Evolutionary conservation across 176 grass and related monocot genomes (phyloP).

Genomic region (Neostapfia colusana): DNA sequence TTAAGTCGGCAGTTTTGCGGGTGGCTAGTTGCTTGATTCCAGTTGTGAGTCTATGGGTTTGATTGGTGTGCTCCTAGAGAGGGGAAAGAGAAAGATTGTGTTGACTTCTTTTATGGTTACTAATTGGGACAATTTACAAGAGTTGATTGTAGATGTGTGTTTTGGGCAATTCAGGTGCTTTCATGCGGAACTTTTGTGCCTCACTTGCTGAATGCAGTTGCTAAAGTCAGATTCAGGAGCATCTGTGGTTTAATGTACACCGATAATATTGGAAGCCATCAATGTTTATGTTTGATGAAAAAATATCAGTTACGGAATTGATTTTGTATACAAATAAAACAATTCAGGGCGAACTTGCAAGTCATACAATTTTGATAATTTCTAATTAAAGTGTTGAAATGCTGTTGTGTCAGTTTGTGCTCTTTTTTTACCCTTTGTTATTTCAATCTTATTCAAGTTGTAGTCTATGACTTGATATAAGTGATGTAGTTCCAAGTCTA

Average conservation of each 20-base stretch:
- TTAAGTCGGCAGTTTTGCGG: background rate
- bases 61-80: background rate
- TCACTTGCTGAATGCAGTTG: constrained; percentile 8
- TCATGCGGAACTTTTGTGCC: background rate
- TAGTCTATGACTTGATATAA: background rate
- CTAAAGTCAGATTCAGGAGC: background rate
- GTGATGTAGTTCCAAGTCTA: background rate
- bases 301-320: background rate
- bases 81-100: background rate
- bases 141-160: background rate
- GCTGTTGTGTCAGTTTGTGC: background rate
- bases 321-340: background rate
- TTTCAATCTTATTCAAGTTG: background rate
- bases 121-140: background rate
- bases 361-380: background rate
- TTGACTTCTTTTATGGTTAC: background rate
- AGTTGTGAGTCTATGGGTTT: background rate
- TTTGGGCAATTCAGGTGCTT: background rate
- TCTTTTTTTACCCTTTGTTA: background rate
- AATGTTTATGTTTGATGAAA: background rate
- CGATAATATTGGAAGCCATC: background rate
- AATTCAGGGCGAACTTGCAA: background rate
- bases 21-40: background rate
- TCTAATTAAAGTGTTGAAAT: background rate
- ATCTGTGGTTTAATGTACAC: background rate